Percentiles rank a stretch among this genome's conserved stretches.
phyloP scores from a whole-genome alignment of 108 stramenopile genomes.

The Bacterosira constricta region DNA sequence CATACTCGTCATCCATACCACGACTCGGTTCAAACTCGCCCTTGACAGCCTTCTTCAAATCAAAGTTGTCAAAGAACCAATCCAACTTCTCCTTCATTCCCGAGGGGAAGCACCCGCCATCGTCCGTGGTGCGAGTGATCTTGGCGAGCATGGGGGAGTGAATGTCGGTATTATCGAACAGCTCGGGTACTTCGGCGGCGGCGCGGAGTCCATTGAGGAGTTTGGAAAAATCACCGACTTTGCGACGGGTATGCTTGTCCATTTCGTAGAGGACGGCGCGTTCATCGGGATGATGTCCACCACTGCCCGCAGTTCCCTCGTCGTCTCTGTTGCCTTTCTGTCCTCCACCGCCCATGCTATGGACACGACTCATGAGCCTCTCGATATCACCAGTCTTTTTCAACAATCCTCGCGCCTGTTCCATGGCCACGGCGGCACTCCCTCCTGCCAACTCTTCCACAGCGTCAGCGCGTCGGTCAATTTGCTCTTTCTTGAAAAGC shows the following conservation, averaged over 20 bases:
- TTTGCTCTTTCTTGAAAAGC: slow-evolving; percentile 83
- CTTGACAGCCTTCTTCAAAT: slow-evolving; percentile 83
- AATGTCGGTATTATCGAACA: slow-evolving; percentile 77
- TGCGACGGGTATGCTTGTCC: slow-evolving; percentile 89
- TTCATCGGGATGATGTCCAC: slow-evolving; percentile 86
- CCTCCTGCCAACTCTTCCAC: slow-evolving; percentile 90
- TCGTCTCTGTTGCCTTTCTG: slow-evolving; percentile 10
- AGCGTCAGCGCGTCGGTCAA: slow-evolving; percentile 92
- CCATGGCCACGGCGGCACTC: slow-evolving; percentile 68
- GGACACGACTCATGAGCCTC: slow-evolving; percentile 90
- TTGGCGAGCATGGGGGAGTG: slow-evolving; percentile 71
- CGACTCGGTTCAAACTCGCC: slow-evolving; percentile 86
- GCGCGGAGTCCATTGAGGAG: slow-evolving; percentile 75
- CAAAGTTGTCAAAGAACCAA: slow-evolving; percentile 94
- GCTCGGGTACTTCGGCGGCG: slow-evolving; percentile 68
- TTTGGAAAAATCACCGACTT: slow-evolving; percentile 90
- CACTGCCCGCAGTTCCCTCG: slow-evolving; percentile 9
- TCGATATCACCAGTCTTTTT: slow-evolving; percentile 93
- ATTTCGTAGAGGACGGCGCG: slow-evolving; percentile 96
- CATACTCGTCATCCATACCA: slow-evolving; percentile 93
- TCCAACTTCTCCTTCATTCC: slow-evolving; percentile 80
- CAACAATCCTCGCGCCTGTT: slow-evolving; percentile 69
- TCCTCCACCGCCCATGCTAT: slow-evolving; percentile 85
- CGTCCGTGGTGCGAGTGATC: slow-evolving; percentile 65
- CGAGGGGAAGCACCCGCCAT: slow-evolving; percentile 88